A percentile compares a stretch with the other conserved stretches of the same genome.
Conservation (phyloP, 371 early-diverging fungal genomes). For the Vairimorpha necatrix region DNA sequence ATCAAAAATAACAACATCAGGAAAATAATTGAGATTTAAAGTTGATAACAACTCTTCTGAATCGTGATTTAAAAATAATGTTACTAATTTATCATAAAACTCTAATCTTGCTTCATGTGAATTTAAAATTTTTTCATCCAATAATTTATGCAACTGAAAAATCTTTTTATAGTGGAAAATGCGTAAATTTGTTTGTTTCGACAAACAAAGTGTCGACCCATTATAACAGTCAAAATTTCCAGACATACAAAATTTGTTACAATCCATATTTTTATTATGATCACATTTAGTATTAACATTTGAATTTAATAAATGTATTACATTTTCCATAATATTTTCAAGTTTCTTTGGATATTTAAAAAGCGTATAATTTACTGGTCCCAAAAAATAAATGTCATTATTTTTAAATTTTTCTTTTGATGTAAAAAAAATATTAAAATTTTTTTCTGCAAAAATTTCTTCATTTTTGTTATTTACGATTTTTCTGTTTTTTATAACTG, state of each 20-base stretch:
- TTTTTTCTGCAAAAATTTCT: slow-evolving; percentile 12
- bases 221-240: background rate
- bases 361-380: slow-evolving; percentile 36
- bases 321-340: background rate
- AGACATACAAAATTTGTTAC: background rate
- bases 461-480: slow-evolving; percentile 18
- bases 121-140: background rate
- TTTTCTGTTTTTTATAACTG: slow-evolving; percentile 37
- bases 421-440: slow-evolving; percentile 51
- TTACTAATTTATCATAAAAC: slow-evolving; percentile 20
- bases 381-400: slow-evolving; percentile 38
- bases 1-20: slow-evolving; percentile 13
- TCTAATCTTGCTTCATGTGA: background rate
- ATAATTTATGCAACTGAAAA: background rate
- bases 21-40: slow-evolving; percentile 5
- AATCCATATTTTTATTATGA: background rate
- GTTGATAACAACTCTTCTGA: slow-evolving; percentile 15
- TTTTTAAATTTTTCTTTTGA: slow-evolving; percentile 10
- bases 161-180: slow-evolving; percentile 20
- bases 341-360: background rate
- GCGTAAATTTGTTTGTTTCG: slow-evolving; percentile 13
- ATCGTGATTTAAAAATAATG: slow-evolving; percentile 44
- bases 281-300: background rate
- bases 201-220: slow-evolving; percentile 1
- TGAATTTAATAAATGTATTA: background rate